Evolutionary conservation across 495 filamentous ascomycete species (phyloP).

Genomic region (Sabuloglossum arenarium): DNA sequence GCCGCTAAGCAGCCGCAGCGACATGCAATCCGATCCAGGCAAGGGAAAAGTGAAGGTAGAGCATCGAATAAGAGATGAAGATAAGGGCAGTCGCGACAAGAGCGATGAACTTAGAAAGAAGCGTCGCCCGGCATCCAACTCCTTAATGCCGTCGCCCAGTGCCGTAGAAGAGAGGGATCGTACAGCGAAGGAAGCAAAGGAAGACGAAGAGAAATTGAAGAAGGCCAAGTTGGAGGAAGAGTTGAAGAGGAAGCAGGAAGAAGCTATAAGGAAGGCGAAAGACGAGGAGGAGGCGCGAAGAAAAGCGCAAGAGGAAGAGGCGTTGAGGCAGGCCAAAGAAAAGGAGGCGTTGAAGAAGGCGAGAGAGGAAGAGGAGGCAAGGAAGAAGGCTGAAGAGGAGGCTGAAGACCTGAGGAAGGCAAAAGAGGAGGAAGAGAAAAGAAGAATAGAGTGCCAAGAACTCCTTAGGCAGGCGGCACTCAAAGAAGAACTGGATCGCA

Average conservation of each 20-base stretch:
- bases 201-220: background rate
- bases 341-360: background rate
- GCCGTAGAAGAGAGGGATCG: background rate
- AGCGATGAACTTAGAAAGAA: background rate
- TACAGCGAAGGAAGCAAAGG: background rate
- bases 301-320: slow-evolving; percentile 1
- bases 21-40: background rate
- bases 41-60: background rate
- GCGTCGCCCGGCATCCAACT: background rate
- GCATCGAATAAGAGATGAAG: background rate
- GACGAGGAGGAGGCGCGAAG: background rate
- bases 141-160: background rate
- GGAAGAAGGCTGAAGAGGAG: slow-evolving; percentile 14
- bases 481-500: background rate
- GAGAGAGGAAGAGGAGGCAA: slow-evolving; percentile 1
- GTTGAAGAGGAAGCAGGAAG: background rate
- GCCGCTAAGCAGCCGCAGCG: background rate
- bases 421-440: slow-evolving; percentile 21
- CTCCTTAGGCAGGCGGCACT: background rate
- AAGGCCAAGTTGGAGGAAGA: background rate
- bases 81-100: background rate
- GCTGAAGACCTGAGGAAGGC: slow-evolving; percentile 18
- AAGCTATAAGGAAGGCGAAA: background rate
- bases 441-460: slow-evolving; percentile 5
- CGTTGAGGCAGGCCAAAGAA: slow-evolving; percentile 2